Conservation (phyloP, 768 basidiomycete genomes). For the Pulveroboletus sp. region DNA sequence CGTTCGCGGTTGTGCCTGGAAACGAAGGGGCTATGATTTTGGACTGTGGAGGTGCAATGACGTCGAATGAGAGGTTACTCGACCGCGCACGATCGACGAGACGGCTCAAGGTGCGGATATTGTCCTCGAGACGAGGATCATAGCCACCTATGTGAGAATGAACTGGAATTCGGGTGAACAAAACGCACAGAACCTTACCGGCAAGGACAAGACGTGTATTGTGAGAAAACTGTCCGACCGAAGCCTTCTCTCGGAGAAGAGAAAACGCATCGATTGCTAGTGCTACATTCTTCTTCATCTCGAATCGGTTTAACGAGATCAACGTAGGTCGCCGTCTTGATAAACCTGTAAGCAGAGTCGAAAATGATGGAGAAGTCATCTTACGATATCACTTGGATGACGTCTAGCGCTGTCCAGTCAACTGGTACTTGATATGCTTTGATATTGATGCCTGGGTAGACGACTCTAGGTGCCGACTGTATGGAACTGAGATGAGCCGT, state of each 20-base stretch:
- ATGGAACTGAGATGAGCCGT: constrained; percentile 70
- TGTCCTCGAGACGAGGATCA: constrained; percentile 83
- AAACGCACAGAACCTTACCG: constrained; percentile 39
- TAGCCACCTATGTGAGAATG: constrained; percentile 63
- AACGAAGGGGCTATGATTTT: constrained; percentile 38
- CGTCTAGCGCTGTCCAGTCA: constrained; percentile 44
- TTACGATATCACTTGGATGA: constrained; percentile 54
- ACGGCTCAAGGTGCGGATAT: constrained; percentile 58
- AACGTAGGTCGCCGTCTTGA: constrained; percentile 58
- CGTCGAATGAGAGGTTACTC: constrained; percentile 52
- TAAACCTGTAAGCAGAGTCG: constrained; percentile 29
- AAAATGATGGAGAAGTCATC: constrained; percentile 16
- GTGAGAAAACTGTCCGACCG: constrained; percentile 17
- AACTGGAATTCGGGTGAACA: background rate
- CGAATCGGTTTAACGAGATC: constrained; percentile 90
- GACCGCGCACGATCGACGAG: constrained; percentile 58
- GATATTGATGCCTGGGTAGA: constrained; percentile 94
- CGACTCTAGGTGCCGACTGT: constrained; percentile 55
- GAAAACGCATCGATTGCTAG: constrained; percentile 82
- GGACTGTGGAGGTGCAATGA: constrained; percentile 48
- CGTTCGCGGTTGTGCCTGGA: constrained; percentile 30
- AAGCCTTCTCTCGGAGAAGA: constrained; percentile 36
- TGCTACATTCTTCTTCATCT: constrained; percentile 87
- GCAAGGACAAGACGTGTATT: constrained; percentile 71
- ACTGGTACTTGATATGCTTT: constrained; percentile 55